Base-by-base conservation (phyloP, 2,329 filamentous ascomycete species). In the Phaeoacremonium minimum region DNA sequence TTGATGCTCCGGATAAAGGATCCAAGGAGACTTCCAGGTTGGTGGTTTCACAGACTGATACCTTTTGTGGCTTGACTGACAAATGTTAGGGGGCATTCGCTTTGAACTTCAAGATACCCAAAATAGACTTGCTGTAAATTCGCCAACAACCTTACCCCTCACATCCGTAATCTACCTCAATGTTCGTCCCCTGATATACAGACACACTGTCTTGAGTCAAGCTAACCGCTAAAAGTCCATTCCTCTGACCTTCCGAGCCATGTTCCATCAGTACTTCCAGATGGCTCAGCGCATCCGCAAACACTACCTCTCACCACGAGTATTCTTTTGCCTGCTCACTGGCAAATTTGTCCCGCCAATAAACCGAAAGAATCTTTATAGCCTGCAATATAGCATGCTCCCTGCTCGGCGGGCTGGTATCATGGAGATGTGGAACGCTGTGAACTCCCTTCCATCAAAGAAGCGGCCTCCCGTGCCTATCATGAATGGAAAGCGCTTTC, bases 221-320 rank as follows among this genome's bases (percentile, higher is more conserved):
- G 28, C 33, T 40, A n/a, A 40, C 20, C 28, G 7, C 8, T 26
- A 38, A 4, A 48, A 93, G 83, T 91, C 91, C 4, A 85, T 95
- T 6, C 91, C 93, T 3, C 77, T 98, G 6, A 82, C 87, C 4
- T 86, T 97, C 47, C 77, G 83, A n/a, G 87, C 86, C 51, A 97
- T 97, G 80, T 97, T 98, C 61, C 80, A 94, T 42, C 90, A 97
- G 53, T 98, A 98, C 64, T 95, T 94, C 55, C 89, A 96, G 58
- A 87, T 98, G 52, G 89, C 85, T 18, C 80, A 87, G 45, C 87
- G 93, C 32, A 87, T 98, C 44, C 83, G 88, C 39, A 95, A 95
- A 58, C 93, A 98, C 64, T 98, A 98, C 58, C 73, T 97, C 30
- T 91, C 89, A 0, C 88, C 88, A 0, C 78, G 83, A 12, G 94